phyloP scores from a whole-genome alignment of 352 stramenopile genomes.

The Phytophthora sp. region DNA sequence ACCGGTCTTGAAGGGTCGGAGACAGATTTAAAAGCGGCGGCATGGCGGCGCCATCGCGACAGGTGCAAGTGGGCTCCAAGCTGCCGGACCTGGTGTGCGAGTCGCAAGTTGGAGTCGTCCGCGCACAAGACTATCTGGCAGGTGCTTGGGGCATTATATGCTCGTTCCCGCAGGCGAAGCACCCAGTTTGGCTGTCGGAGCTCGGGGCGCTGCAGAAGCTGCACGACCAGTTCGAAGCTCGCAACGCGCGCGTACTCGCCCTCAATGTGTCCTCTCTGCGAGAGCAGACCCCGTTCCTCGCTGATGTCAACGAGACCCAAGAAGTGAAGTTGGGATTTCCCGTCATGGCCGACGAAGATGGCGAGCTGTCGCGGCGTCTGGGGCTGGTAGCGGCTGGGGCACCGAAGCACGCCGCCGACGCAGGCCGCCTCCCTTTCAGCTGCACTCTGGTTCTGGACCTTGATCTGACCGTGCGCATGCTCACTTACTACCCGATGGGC shows the following conservation, averaged over 20 bases:
- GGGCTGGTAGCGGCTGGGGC: constrained; percentile 52
- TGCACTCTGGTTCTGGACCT: constrained; percentile 77
- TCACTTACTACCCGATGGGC: constrained; percentile 68
- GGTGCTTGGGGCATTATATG: constrained; percentile 72
- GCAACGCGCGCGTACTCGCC: constrained; percentile 68
- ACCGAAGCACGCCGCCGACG: constrained; percentile 55
- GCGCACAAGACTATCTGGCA: constrained; percentile 76
- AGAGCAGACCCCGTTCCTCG: constrained; percentile 60
- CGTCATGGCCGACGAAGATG: constrained; percentile 67
- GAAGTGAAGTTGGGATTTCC: constrained; percentile 80
- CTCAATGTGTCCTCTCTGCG: constrained; percentile 28
- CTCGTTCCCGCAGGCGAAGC: constrained; percentile 73
- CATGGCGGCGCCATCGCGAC: constrained; percentile 29
- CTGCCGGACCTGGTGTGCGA: constrained; percentile 76
- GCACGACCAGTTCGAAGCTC: constrained; percentile 78
- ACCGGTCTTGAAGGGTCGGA: constrained; percentile 35
- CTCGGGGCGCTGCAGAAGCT: constrained; percentile 84
- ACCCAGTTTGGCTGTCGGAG: constrained; percentile 82
- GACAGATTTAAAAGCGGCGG: constrained; percentile 7
- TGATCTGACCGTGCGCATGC: constrained; percentile 69
- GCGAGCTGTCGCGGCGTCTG: constrained; percentile 65
- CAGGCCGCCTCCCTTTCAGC: constrained; percentile 63
- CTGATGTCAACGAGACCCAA: constrained; percentile 84
- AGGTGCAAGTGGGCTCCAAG: constrained; percentile 72
- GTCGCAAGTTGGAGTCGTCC: constrained; percentile 74